Conservation (phyloP, 768 basidiomycete species). For the Daedalea quercina region DNA sequence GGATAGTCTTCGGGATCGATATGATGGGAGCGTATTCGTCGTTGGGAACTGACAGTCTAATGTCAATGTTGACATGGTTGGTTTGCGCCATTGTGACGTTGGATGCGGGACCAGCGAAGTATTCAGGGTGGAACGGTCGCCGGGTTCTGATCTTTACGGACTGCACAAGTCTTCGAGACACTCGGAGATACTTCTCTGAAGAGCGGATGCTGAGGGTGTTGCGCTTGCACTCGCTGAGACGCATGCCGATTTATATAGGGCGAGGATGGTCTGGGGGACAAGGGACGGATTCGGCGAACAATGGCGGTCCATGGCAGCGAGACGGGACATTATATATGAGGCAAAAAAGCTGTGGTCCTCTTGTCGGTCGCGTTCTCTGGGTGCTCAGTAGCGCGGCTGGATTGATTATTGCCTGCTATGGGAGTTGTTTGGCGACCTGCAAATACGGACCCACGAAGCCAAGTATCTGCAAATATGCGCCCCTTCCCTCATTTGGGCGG, state of each 20-base stretch:
- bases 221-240: neutral
- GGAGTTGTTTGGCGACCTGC: slow-evolving; percentile 8
- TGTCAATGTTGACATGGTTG: no score
- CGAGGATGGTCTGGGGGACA: neutral
- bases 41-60: no score
- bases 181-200: neutral
- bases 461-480: slow-evolving; percentile 8
- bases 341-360: neutral
- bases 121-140: neutral
- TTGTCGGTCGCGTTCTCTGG: no score
- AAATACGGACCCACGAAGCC: slow-evolving; percentile 11
- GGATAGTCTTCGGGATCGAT: neutral
- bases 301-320: neutral
- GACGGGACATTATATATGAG: neutral
- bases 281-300: neutral
- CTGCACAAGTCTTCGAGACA: neutral
- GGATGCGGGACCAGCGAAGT: neutral
- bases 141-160: slow-evolving; percentile 1
- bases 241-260: neutral
- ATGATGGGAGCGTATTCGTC: neutral
- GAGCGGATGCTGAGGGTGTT: neutral
- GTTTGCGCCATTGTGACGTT: no score
- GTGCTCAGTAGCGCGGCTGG: neutral
- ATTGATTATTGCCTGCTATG: slow-evolving; percentile 11
- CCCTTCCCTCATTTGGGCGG: neutral